phyloP scores from a whole-genome alignment of 208 protist genomes.

The Lotmaria passim region DNA sequence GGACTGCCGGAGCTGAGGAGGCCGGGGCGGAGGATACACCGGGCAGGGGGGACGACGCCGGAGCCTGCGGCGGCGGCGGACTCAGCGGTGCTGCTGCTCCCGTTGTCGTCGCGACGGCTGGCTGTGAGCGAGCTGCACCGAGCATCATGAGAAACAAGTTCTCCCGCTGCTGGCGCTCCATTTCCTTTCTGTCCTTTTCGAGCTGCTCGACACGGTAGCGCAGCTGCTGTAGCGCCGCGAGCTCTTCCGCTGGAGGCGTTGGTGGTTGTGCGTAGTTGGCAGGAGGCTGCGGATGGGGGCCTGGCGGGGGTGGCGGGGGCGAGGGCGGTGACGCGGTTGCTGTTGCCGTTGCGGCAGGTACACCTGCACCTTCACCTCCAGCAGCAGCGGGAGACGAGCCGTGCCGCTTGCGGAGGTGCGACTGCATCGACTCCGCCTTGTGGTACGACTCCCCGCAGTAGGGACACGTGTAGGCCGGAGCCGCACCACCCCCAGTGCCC shows the following conservation, averaged over 20 bases:
- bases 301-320: background rate
- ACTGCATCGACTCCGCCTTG: conserved; percentile 89
- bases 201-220: conserved; percentile 57
- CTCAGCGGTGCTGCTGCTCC: background rate
- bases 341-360: background rate
- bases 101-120: background rate
- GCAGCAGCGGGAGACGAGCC: conserved; percentile 9
- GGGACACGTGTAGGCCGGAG: conserved; percentile 48
- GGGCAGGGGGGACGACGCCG: conserved; percentile 20
- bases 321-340: conserved; percentile 5
- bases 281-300: background rate
- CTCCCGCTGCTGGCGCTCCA: conserved; percentile 67
- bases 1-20: background rate
- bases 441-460: conserved; percentile 81
- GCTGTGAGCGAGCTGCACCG: conserved; percentile 24
- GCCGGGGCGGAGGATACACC: conserved; percentile 11
- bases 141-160: conserved; percentile 71
- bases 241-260: conserved; percentile 10
- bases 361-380: background rate
- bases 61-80: conserved; percentile 1
- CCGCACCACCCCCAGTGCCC: too few relatives aligned
- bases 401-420: conserved; percentile 89
- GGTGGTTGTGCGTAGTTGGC: background rate
- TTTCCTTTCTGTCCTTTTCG: conserved; percentile 62
- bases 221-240: conserved; percentile 35